Evolutionary conservation across 2,329 filamentous ascomycete genomes (phyloP).

Genomic region (Neoarthrinium moseri): DNA sequence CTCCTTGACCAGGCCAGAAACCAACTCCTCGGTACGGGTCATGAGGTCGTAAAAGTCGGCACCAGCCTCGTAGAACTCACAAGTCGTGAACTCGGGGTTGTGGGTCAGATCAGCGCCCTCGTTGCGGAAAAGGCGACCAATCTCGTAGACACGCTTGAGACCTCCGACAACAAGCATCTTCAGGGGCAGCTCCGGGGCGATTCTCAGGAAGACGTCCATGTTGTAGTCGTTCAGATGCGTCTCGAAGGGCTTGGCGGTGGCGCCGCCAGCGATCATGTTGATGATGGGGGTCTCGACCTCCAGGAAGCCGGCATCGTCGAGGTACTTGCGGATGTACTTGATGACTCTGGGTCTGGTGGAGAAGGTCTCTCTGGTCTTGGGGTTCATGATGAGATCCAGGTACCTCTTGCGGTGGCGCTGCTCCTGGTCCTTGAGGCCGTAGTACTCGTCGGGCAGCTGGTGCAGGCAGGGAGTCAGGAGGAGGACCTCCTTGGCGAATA

Average conservation of each 20-base stretch:
- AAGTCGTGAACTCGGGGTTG: slow-evolving; percentile 97
- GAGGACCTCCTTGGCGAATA: slow-evolving; percentile 84
- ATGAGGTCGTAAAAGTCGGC: slow-evolving; percentile 90
- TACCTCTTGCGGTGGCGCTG: slow-evolving; percentile 91
- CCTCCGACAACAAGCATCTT: slow-evolving; percentile 96
- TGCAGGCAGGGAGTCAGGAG: slow-evolving; percentile 90
- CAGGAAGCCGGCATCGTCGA: slow-evolving; percentile 83
- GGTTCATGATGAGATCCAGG: slow-evolving; percentile 96
- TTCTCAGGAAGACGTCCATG: slow-evolving; percentile 91
- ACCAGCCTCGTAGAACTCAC: slow-evolving; percentile 96
- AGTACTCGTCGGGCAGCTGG: slow-evolving; percentile 85
- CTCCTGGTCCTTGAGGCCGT: slow-evolving; percentile 94
- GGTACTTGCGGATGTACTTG: slow-evolving; percentile 83
- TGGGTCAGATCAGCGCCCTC: slow-evolving; percentile 91
- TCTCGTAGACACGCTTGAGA: slow-evolving; percentile 90
- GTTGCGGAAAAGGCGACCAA: slow-evolving; percentile 94
- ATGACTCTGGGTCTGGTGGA: slow-evolving; percentile 85
- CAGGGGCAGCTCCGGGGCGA: slow-evolving; percentile 93
- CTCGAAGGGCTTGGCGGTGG: slow-evolving; percentile 90
- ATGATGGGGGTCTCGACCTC: slow-evolving; percentile 98
- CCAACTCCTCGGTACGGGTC: slow-evolving; percentile 88
- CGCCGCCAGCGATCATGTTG: slow-evolving; percentile 83
- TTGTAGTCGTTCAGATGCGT: slow-evolving; percentile 96
- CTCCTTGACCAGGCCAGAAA: slow-evolving; percentile 85
- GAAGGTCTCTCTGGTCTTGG: slow-evolving; percentile 78